phyloP scores from a whole-genome alignment of 208 protist species.

The Trypanosoma cruzi region DNA sequence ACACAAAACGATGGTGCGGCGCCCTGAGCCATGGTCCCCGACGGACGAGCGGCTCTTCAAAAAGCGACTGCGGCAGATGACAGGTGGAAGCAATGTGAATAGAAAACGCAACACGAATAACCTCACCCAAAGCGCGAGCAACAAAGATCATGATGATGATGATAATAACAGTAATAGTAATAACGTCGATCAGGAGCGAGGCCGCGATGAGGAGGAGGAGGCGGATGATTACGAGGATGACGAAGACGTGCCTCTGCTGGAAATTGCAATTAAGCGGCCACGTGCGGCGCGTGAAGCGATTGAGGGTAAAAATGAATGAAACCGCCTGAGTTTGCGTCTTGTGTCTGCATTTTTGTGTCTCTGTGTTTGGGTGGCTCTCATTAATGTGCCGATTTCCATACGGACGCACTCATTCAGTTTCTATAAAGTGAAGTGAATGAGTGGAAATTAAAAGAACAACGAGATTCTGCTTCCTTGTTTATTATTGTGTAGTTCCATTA shows the following conservation, averaged over 20 bases:
- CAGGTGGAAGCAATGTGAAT: neutral
- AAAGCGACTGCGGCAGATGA: constrained; percentile 4
- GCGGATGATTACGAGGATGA: constrained; percentile 3
- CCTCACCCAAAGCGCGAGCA: neutral
- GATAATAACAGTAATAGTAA: too few species aligned
- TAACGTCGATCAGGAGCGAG: too few species aligned
- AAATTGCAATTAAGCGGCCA: constrained; percentile 7
- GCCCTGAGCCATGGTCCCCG: constrained; percentile 55
- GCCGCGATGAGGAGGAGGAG: constrained; percentile 6
- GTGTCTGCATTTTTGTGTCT: too few species aligned
- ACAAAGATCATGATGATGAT: neutral
- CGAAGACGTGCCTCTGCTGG: constrained; percentile 10
- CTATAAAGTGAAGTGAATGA: too few species aligned
- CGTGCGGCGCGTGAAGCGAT: neutral
- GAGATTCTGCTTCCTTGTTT: too few species aligned
- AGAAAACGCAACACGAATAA: neutral
- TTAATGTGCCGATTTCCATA: too few species aligned
- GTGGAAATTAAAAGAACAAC: too few species aligned
- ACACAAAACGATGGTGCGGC: constrained; percentile 57
- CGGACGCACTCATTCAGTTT: too few species aligned
- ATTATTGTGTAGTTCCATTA: too few species aligned
- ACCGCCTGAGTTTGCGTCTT: too few species aligned
- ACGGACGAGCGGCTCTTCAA: constrained; percentile 77
- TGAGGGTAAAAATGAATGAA: neutral
- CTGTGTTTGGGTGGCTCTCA: too few species aligned